These are phyloP conservation scores for Penicillium herquei DNA, from an alignment of 495 filamentous ascomycete species.

Conservation along the genomic window DNA sequence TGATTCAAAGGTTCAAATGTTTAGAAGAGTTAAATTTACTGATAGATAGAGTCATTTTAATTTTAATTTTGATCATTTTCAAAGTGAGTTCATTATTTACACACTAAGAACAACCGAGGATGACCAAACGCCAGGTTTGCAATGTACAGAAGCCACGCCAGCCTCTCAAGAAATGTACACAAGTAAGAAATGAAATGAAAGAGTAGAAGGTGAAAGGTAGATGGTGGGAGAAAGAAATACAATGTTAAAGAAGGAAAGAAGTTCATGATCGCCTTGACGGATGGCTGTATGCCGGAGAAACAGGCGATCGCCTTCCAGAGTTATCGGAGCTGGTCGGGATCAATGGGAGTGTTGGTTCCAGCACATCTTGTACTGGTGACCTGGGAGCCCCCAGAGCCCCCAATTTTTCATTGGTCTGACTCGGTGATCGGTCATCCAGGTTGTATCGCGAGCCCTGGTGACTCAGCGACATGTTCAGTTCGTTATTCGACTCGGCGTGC, in stretches of 20 bases:
- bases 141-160: conserved; percentile 13
- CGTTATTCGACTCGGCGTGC: conserved; percentile 2
- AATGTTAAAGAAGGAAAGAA: neutral
- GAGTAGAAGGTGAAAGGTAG: neutral
- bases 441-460: conserved; percentile 5
- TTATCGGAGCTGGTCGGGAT: conserved; percentile 12
- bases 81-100: conserved; percentile 11
- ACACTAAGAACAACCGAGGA: conserved; percentile 8
- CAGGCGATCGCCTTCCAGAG: conserved; percentile 7
- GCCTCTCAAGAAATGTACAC: conserved; percentile 6
- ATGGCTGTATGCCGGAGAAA: neutral
- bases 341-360: conserved; percentile 18
- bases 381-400: conserved; percentile 3
- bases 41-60: neutral
- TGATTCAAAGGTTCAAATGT: too few species aligned
- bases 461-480: conserved; percentile 1
- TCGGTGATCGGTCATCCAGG: conserved; percentile 5
- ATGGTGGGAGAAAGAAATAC: neutral
- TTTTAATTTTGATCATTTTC: conserved; percentile 2
- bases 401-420: conserved; percentile 3
- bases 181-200: conserved; percentile 1
- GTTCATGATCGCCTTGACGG: conserved; percentile 1
- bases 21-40: too few species aligned
- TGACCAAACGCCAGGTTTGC: conserved; percentile 14
- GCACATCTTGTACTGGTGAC: conserved; percentile 6